Base-by-base conservation (phyloP, 2,329 filamentous ascomycete species). In the Cryoendolithus antarcticus region DNA sequence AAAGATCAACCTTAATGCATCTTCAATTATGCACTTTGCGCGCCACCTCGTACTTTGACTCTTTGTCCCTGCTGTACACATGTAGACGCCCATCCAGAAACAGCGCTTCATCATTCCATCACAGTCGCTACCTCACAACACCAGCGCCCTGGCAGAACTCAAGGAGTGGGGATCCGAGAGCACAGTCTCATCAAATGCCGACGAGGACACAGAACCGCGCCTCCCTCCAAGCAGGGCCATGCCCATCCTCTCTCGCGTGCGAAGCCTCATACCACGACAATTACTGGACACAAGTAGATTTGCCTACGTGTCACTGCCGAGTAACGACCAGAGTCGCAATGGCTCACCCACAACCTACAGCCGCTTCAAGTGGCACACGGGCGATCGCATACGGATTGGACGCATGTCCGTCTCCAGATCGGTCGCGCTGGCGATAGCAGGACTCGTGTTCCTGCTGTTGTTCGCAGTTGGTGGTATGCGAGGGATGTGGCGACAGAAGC, bases 291-390 rank as follows among this genome's bases (percentile, higher is more conserved):
- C 59, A 41, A 58, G 56, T 52, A 27, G 24, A 27, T 63, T 66
- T 57, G 58, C 58, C 43, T 69, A 69, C 55, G 64, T 68, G 48
- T 61, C 61, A 51, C 48, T 69, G 40, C 64, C 64, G 31, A 43
- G 38, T 10, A 46, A 38, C 8, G 48, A 27, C 7, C 24, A 48
- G 32, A 44, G 33, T 30, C 34, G 34, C 12, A 40, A 28, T 35
- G 37, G 34, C 8, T 40, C 38, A 11, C 41, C 41, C 9, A 34
- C 36, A 4, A 34, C 36, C 8, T 33, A 29, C 30, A 33, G 32
- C 11, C 34, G 41, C 12, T 32, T 30, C 12, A 37, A 31, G 34
- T 40, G 32, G 13, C 9, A 21, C 12, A 8, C 38, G 11, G 38
- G 35, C 31, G 34, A 37, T 37, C 48, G 52, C 34, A 48, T 55